These are phyloP conservation scores for Macrophomina tecta DNA, from an alignment of 2,329 filamentous ascomycete species.

Conservation along the genomic window DNA sequence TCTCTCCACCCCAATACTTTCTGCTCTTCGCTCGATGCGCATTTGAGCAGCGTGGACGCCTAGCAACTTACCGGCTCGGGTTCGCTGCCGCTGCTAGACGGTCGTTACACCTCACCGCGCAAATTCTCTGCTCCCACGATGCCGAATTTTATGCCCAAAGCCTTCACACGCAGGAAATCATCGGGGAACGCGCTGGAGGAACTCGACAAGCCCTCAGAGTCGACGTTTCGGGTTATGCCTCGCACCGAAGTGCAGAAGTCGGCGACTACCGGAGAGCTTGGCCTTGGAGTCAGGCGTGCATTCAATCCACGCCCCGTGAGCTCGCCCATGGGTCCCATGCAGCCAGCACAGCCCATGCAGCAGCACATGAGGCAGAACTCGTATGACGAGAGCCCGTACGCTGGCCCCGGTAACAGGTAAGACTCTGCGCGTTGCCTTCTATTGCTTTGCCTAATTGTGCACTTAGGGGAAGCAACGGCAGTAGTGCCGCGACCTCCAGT, in stretches of 20 bases:
- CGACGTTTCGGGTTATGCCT: conserved; percentile 44
- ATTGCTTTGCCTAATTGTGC: conserved; percentile 24
- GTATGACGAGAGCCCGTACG: conserved; percentile 33
- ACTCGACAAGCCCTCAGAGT: conserved; percentile 32
- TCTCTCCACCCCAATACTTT: background rate
- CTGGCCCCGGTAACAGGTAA: conserved; percentile 25
- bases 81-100: conserved; percentile 15
- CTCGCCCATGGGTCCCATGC: conserved; percentile 17
- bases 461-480: conserved; percentile 48
- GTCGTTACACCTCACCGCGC: conserved; percentile 9
- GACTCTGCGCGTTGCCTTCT: background rate
- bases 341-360: conserved; percentile 3
- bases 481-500: conserved; percentile 44
- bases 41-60: conserved; percentile 4
- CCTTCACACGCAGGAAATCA: conserved; percentile 45
- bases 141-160: conserved; percentile 32
- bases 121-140: conserved; percentile 16
- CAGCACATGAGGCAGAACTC: conserved; percentile 24
- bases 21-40: conserved; percentile 10
- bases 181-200: conserved; percentile 44
- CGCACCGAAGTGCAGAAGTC: conserved; percentile 41
- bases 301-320: conserved; percentile 25
- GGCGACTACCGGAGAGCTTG: conserved; percentile 29
- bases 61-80: conserved; percentile 11
- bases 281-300: conserved; percentile 20